Conservation (phyloP, 495 filamentous ascomycete species). For the Lentithecium fluviatile region DNA sequence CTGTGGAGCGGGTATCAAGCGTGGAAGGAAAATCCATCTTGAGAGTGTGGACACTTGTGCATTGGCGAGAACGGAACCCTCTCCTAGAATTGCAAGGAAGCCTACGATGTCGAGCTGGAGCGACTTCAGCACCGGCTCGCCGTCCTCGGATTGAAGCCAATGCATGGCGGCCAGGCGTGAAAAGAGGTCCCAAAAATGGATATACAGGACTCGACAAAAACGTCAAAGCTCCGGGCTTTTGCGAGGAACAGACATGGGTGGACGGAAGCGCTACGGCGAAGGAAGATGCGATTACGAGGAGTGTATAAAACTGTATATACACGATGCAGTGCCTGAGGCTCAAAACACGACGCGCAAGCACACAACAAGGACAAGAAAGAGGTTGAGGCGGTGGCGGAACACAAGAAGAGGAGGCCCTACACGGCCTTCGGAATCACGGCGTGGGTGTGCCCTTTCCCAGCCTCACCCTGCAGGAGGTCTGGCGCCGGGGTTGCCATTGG, state of each 20-base stretch:
- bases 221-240: not conserved
- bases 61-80: constrained; percentile 44
- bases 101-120: constrained; percentile 47
- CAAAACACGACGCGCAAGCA: not conserved
- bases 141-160: constrained; percentile 21
- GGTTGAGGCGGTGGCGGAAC: not conserved
- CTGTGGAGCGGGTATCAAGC: constrained; percentile 45
- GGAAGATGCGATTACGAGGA: constrained; percentile 3
- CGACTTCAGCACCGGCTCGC: constrained; percentile 15
- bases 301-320: constrained; percentile 13
- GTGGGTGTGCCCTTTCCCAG: constrained; percentile 4
- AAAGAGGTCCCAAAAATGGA: not conserved
- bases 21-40: constrained; percentile 42
- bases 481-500: not conserved
- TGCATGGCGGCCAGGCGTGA: constrained; percentile 6
- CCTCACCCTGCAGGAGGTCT: not conserved
- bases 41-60: constrained; percentile 46
- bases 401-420: constrained; percentile 2
- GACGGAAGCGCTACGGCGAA: constrained; percentile 3
- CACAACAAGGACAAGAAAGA: not conserved
- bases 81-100: constrained; percentile 47
- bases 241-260: constrained; percentile 14
- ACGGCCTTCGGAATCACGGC: not conserved
- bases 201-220: constrained; percentile 11
- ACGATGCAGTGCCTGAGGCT: constrained; percentile 19